These are phyloP conservation scores for Brassica cretica DNA, from an alignment of 345 rosid species.

Conservation along the genomic window DNA sequence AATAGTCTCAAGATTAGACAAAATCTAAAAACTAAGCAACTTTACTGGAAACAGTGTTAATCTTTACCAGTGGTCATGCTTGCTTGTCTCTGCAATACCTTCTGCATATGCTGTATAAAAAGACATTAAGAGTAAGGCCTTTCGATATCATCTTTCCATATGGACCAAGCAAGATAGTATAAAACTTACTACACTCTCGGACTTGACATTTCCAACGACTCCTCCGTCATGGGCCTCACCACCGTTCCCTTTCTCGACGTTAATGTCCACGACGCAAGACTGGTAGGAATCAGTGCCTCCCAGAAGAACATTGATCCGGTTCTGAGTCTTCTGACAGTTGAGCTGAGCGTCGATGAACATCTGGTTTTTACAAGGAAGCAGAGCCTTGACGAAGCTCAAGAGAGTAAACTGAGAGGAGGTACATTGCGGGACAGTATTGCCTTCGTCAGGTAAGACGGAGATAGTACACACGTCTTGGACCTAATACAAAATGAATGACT, in stretches of 20 bases:
- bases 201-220: constrained; percentile 46
- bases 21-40: background rate
- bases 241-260: constrained; percentile 55
- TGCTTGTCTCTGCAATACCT: constrained; percentile 76
- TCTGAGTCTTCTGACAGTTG: constrained; percentile 51
- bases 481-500: constrained; percentile 38
- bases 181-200: constrained; percentile 43
- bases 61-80: constrained; percentile 65
- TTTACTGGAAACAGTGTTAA: constrained; percentile 26
- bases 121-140: constrained; percentile 16
- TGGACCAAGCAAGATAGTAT: background rate
- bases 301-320: constrained; percentile 58
- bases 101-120: constrained; percentile 58
- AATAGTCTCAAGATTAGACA: background rate
- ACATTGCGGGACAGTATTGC: constrained; percentile 39
- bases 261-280: constrained; percentile 66
- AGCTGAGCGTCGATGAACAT: constrained; percentile 53
- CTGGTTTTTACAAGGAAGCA: constrained; percentile 56
- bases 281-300: constrained; percentile 58
- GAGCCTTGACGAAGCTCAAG: constrained; percentile 67
- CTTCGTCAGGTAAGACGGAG: constrained; percentile 69
- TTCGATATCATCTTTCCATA: constrained; percentile 4
- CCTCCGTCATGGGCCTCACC: constrained; percentile 49
- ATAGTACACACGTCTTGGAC: constrained; percentile 62
- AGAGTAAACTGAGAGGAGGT: constrained; percentile 48